Conservation (phyloP, 192 early-diverging fungal genomes). For the Rhizophagus sp. region DNA sequence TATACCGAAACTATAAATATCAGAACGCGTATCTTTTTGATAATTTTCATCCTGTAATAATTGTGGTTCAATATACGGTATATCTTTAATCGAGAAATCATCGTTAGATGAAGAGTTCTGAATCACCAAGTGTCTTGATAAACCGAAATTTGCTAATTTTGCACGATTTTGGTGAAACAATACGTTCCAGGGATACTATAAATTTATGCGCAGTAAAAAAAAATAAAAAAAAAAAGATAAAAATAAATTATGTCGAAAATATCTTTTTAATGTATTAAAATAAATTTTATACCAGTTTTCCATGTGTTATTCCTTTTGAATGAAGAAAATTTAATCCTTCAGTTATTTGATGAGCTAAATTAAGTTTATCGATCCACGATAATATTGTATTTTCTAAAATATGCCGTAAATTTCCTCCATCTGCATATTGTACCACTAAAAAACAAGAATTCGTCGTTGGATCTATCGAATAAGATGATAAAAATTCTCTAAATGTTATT, state of each 20-base stretch:
- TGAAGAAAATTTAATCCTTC: not conserved
- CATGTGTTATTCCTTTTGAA: not conserved
- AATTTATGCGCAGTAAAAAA: not conserved
- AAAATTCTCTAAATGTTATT: too few species aligned
- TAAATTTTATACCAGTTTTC: not conserved
- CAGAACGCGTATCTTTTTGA: not conserved
- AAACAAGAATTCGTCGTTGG: not conserved
- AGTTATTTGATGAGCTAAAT: not conserved
- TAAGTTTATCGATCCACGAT: not conserved
- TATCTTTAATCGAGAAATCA: not conserved
- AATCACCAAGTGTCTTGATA: not conserved
- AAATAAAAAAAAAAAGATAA: too few species aligned
- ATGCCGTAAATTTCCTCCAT: not conserved
- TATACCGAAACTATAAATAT: not conserved
- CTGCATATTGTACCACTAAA: not conserved
- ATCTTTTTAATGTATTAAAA: not conserved
- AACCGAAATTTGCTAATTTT: slow-evolving; percentile 2
- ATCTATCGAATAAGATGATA: not conserved
- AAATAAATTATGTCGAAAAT: too few species aligned
- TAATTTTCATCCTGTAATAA: not conserved
- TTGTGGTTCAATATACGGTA: not conserved
- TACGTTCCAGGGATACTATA: not conserved
- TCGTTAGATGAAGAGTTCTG: not conserved
- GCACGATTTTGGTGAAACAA: not conserved
- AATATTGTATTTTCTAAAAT: not conserved